A percentile compares a stretch with the other conserved stretches of the same genome.
phyloP scores from a whole-genome alignment of 306 rosid genomes.

The Gleditsia sinensis region DNA sequence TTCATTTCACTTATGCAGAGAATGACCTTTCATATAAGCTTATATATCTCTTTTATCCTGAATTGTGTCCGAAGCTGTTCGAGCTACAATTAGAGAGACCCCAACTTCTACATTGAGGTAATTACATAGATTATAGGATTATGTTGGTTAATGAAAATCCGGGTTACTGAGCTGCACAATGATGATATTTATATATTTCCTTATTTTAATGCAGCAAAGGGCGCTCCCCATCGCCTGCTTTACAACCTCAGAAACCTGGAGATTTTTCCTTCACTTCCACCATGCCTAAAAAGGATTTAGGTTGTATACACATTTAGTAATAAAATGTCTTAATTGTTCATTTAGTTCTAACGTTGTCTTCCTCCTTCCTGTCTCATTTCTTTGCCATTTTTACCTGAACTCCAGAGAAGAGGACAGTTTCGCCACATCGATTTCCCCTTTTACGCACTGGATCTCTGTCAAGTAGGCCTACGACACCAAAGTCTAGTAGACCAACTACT shows the following conservation, averaged over 20 bases:
- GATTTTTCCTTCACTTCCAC: constrained; percentile 76
- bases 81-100: constrained; percentile 84
- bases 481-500: constrained; percentile 67
- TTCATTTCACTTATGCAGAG: constrained; percentile 5
- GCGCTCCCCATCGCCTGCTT: constrained; percentile 68
- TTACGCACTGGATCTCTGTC: constrained; percentile 86
- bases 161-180: not conserved
- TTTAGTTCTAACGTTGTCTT: constrained; percentile 9
- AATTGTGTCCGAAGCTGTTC: constrained; percentile 68
- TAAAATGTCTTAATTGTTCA: not conserved
- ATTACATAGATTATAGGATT: constrained; percentile 10
- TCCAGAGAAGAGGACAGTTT: constrained; percentile 80
- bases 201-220: constrained; percentile 64
- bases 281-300: constrained; percentile 73
- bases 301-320: constrained; percentile 38
- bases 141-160: constrained; percentile 7
- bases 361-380: not conserved
- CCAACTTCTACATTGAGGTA: constrained; percentile 75
- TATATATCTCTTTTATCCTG: constrained; percentile 22
- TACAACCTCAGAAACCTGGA: constrained; percentile 60
- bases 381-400: constrained; percentile 23
- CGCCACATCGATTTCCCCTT: constrained; percentile 95
- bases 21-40: constrained; percentile 29
- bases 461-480: constrained; percentile 74
- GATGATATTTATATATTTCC: constrained; percentile 15